Evolutionary conservation across 176 grass and related monocot species (phyloP), one percentile per base, ranked within the genome.

Genomic region (Phoenix dactylifera): DNA sequence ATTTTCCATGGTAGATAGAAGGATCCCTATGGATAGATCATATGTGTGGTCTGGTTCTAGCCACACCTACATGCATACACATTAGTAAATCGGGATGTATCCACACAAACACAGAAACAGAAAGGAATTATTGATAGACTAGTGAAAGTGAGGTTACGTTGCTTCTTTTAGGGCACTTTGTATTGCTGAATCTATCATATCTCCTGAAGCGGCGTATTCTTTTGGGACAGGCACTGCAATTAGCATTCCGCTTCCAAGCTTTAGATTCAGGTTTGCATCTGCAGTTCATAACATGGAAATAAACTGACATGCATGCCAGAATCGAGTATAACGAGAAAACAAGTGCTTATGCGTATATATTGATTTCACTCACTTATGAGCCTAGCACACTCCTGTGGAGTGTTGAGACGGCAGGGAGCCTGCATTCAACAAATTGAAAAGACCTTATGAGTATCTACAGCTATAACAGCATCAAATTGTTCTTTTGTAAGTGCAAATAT

Each of bases 201-300:
- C 82, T 72, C 91, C 86, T 65, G 80, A 83, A 77, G 80, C 77
- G 29, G 74, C 86, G 62, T 96, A 59, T 39, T 90, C 60, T 72
- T 87, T 83, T 15, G 77, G 91, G 73, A 90, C 79, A 24, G 91
- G 91, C 23, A 87, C 91, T 64, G 91, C 86, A 72, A 96, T 85
- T 64, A 96, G 59, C 48, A 90, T 77, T 35, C 91, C 86, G 54
- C 82, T 84, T 79, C 69, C 77, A 28, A 96, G 86, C 81, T 75
- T 53, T 59, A 90, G 66, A 62, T 74, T 84, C 50, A 60, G 64
- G 77, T 84, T 96, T 68, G 83, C 86, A 80, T 85, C 90, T 95
- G 82, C 66, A 56, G 24, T 60, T 30, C 49, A 61, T 19, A 63
- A 55, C 15, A 55, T 26, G 14, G 32, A 18, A 53, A 35, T n/a